These are phyloP conservation scores for Ganoderma lucidum DNA, from an alignment of 1,284 basidiomycete genomes.

Conservation along the genomic window DNA sequence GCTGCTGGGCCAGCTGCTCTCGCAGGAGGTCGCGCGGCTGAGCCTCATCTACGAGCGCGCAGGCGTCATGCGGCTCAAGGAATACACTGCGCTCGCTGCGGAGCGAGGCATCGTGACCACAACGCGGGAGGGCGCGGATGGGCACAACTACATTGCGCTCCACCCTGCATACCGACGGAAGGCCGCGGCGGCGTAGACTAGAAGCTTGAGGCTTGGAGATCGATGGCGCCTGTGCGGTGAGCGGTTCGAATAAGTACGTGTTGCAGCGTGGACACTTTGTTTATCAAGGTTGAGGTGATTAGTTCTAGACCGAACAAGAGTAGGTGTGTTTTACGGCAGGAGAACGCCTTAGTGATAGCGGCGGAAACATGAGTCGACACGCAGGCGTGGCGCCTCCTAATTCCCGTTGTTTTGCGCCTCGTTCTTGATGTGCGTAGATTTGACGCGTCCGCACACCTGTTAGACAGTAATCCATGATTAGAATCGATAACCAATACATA, in stretches of 20 bases:
- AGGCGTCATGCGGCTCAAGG: constrained; percentile 54
- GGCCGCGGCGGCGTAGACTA: constrained; percentile 8
- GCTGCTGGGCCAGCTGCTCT: constrained; percentile 39
- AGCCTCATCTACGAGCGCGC: constrained; percentile 52
- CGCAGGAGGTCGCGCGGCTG: constrained; percentile 26
- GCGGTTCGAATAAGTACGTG: not conserved
- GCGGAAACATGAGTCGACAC: not conserved
- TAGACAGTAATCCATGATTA: constrained; percentile 2
- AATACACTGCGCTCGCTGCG: constrained; percentile 57
- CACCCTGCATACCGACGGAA: constrained; percentile 32
- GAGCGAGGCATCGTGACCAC: constrained; percentile 54
- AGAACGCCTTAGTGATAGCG: not conserved
- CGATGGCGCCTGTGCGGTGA: not conserved
- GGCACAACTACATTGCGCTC: constrained; percentile 56
- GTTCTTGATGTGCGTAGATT: not conserved
- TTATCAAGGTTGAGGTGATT: too few relatives aligned
- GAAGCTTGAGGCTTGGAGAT: not conserved
- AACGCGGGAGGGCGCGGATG: constrained; percentile 42
- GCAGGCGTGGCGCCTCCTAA: not conserved
- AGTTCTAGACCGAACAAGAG: not conserved
- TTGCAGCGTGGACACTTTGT: not conserved
- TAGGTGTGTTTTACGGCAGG: constrained; percentile 2
- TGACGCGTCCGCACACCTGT: not conserved
- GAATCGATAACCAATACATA: constrained; percentile 30
- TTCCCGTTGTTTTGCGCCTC: not conserved